Evolutionary conservation across 106 monocot species (phyloP), one percentile per base, ranked within the genome.

Genomic region (Alisma plantagoaquatica): DNA sequence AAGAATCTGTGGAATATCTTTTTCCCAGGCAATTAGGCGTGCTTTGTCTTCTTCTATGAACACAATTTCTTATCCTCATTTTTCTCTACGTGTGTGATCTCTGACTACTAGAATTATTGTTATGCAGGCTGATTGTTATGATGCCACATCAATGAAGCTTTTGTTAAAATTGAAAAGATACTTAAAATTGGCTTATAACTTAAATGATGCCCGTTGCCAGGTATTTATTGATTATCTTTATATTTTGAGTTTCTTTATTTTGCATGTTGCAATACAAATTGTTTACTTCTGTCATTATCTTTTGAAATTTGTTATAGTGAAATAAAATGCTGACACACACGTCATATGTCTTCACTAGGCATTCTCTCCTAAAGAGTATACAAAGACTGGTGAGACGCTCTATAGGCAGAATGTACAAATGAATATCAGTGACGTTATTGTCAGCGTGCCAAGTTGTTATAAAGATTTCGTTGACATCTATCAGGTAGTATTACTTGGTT

Each of bases 191-290:
- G 71, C 78, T 10, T 89, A 82, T 64, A 63, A 71, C 43, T 42
- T 96, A 33, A 79, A 77, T 41, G 84, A 96, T 67, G 89, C 81
- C 14, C 78, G 81, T 11, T 96, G 96, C 61, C 96, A 96, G 88
- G 88, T 96, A 61, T 14, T 11, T 47, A 24, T 53, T 43, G 2
- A 4, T 11, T 59, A 12, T 19, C 2, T 2, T 38, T 24, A 49
- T 53, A 16, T 16, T 33, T 33, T 14, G 1, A 2, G 3, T 56
- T 3, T 21, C 19, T 35, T 9, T 27, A 9, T 7, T 33, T 56
- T 31, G 2, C 1, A 22, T 33, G n/a, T 10, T 56, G 3, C 1
- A 22, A 27, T 29, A 53, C 28, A n/a, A 19, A 4, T 43, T 3
- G 17, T 19, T 49, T 7, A 1, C 10, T 19, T 49, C 10, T 2